Conservation (phyloP, 768 basidiomycete genomes). For the Suillus subluteus region DNA sequence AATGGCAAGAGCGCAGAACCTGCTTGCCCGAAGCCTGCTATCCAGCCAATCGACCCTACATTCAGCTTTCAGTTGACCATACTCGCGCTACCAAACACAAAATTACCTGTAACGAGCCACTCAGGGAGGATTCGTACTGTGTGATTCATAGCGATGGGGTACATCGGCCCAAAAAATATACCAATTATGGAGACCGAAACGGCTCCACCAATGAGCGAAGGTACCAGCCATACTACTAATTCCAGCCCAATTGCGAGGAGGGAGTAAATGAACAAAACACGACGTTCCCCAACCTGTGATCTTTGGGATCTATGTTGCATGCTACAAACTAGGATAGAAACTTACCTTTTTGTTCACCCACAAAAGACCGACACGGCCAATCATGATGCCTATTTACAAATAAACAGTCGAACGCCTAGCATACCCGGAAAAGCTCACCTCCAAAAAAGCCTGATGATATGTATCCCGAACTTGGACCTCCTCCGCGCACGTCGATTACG, state of each 20-base stretch:
- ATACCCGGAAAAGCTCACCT: slow-evolving; percentile 17
- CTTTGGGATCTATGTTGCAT: slow-evolving; percentile 2
- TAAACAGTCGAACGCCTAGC: not conserved
- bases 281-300: slow-evolving; percentile 34
- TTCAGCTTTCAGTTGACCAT: slow-evolving; percentile 39
- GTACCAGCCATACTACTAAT: slow-evolving; percentile 69
- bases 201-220: slow-evolving; percentile 65
- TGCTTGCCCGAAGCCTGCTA: slow-evolving; percentile 53
- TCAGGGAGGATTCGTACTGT: slow-evolving; percentile 38
- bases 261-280: slow-evolving; percentile 33
- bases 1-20: slow-evolving; percentile 58
- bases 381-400: slow-evolving; percentile 25
- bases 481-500: slow-evolving; percentile 46
- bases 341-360: slow-evolving; percentile 33
- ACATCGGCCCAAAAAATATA: slow-evolving; percentile 74
- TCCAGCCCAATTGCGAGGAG: slow-evolving; percentile 53
- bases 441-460: slow-evolving; percentile 43
- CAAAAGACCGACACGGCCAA: slow-evolving; percentile 33
- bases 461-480: slow-evolving; percentile 51
- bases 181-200: slow-evolving; percentile 69
- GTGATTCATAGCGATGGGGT: slow-evolving; percentile 53
- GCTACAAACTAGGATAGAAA: not conserved
- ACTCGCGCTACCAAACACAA: slow-evolving; percentile 2
- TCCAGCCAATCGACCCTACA: slow-evolving; percentile 48
- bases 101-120: slow-evolving; percentile 35